Conservation (phyloP, 202 grass and related monocot species). For the Hordeum pubiflorum region DNA sequence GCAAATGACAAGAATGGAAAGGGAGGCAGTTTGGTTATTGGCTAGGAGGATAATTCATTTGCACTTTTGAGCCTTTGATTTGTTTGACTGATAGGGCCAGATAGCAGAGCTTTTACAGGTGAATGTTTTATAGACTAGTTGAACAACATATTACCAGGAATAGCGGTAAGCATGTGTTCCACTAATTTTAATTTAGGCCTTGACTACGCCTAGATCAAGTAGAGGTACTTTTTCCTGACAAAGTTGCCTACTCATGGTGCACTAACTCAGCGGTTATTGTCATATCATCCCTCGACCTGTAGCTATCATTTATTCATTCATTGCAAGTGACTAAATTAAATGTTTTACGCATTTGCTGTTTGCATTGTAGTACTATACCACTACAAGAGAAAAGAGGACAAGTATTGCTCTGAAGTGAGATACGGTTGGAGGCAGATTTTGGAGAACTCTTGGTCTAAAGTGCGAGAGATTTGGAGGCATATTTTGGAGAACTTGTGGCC, state of each 20-base stretch:
- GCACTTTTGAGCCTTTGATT: not conserved
- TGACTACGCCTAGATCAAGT: not conserved
- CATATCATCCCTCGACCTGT: not conserved
- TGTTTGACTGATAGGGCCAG: not conserved
- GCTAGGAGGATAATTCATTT: not conserved
- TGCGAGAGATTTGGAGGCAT: conserved; percentile 1
- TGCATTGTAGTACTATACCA: not conserved
- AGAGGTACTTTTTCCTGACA: not conserved
- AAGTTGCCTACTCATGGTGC: not conserved
- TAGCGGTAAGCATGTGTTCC: not conserved
- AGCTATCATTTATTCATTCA: not conserved
- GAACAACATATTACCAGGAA: not conserved
- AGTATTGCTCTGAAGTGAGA: conserved; percentile 9
- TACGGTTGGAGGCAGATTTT: not conserved
- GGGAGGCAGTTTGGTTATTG: not conserved
- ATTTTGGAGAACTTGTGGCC: not conserved
- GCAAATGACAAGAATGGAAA: not conserved
- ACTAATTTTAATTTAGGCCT: not conserved
- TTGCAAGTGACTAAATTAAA: conserved; percentile 16
- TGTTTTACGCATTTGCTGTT: not conserved
- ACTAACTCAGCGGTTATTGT: not conserved
- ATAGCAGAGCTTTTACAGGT: not conserved
- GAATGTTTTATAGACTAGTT: not conserved
- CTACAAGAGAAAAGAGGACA: conserved; percentile 12
- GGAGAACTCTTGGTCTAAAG: not conserved